Evolutionary conservation across 768 basidiomycete species (phyloP), one percentile per base, ranked within the genome.

Genomic region (Hydnum rufescens): DNA sequence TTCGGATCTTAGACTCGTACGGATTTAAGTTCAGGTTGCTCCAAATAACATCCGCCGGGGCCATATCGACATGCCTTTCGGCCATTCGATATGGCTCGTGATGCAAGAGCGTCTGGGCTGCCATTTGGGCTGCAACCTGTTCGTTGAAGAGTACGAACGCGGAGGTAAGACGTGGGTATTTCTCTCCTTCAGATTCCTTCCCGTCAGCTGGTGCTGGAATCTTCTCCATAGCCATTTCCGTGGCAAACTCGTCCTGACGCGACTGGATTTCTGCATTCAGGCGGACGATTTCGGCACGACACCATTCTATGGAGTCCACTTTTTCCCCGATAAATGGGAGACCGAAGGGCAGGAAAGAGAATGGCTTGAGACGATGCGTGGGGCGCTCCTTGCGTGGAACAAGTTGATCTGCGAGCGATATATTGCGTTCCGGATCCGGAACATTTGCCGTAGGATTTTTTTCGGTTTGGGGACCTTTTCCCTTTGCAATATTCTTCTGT

Each of bases 291-390:
- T 90, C 82, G 19, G 72, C 68, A 29, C 84, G 71, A 19, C 79
- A 77, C 89, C 90, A 95, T 2, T 89, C 80, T 61, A 97, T 89
- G 2, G 83, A 76, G 66, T 97, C 95, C 16, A 96, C 90, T 64
- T 93, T 83, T 63, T 86, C 64, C 4, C 95, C 95, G 2, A 76
- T 66, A 25, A 93, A 69, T 1, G 76, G 76, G 25, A 82, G 66
- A 5, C 71, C 68, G 54, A 76, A 74, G 0, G 74, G 75, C 43
- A 76, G 34, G 60, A 72, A 72, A 5, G 77, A 70, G 8, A 54
- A 61, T 18, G 64, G 63, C 26, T 47, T 47, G 73, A 92, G 74
- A 42, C 80, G 77, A 62, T 87, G 86, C 0, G 76, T 76, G 0
- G 93, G 95, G 1, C 93, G 75, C 58, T 85, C 68, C 25, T 73